Conservation (phyloP, 257 asterid genomes). For the Fraxinus quadrangulata region DNA sequence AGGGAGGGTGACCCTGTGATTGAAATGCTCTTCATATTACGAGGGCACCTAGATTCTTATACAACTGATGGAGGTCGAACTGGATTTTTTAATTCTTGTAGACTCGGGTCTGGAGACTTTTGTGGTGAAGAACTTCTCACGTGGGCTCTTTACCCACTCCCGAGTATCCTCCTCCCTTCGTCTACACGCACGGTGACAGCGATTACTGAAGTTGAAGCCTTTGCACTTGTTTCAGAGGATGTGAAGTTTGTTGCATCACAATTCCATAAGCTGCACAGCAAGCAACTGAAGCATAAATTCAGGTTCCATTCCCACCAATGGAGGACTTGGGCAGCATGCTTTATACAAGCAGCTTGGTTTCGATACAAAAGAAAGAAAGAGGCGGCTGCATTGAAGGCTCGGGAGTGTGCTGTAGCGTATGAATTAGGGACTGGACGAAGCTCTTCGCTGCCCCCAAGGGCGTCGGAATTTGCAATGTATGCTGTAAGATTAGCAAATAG, state of each 20-base stretch:
- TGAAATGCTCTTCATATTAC: conserved; percentile 70
- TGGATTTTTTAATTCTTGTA: conserved; percentile 57
- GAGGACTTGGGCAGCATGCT: conserved; percentile 84
- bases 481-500: conserved; percentile 46
- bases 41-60: conserved; percentile 65
- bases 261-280: conserved; percentile 63
- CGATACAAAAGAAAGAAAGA: conserved; percentile 47
- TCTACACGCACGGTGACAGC: conserved; percentile 67
- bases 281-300: conserved; percentile 67
- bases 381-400: conserved; percentile 36
- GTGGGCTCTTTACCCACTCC: conserved; percentile 67
- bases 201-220: conserved; percentile 66
- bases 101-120: conserved; percentile 64
- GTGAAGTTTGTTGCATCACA: conserved; percentile 64
- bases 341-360: conserved; percentile 71
- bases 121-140: conserved; percentile 75
- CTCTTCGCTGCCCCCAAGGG: conserved; percentile 46
- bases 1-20: conserved; percentile 72
- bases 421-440: conserved; percentile 25
- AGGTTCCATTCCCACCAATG: conserved; percentile 71
- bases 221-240: conserved; percentile 57
- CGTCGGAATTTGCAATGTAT: conserved; percentile 34
- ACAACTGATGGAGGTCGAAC: conserved; percentile 72
- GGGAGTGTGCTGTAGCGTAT: conserved; percentile 20
- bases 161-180: conserved; percentile 59